A percentile compares a stretch with the other conserved stretches of the same genome.
phyloP scores from a whole-genome alignment of 2,329 filamentous ascomycete species.

The Cladorrhinum sp. region DNA sequence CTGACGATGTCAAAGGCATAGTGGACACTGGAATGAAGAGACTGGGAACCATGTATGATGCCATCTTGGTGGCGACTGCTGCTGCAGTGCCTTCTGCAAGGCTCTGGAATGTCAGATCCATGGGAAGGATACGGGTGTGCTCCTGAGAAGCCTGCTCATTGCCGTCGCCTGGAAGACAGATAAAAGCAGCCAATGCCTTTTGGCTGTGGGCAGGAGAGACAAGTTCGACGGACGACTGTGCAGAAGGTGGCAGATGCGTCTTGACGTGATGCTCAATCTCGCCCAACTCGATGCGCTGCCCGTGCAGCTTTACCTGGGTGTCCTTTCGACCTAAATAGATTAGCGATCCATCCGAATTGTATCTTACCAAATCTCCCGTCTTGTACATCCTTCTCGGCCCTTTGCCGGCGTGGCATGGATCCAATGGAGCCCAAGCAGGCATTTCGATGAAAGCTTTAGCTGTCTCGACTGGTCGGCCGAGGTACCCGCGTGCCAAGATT shows the following conservation, averaged over 20 bases:
- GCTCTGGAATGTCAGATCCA: slow-evolving; percentile 8
- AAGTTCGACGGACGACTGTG: slow-evolving; percentile 47
- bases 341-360: slow-evolving; percentile 35
- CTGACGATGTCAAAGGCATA: slow-evolving; percentile 28
- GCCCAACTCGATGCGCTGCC: slow-evolving; percentile 47
- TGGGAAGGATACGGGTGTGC: slow-evolving; percentile 27
- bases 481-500: slow-evolving; percentile 47
- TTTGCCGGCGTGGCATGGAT: slow-evolving; percentile 56
- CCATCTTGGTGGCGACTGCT: slow-evolving; percentile 30
- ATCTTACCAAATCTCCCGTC: slow-evolving; percentile 43
- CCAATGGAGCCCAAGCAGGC: slow-evolving; percentile 35
- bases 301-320: slow-evolving; percentile 54
- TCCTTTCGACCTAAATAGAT: slow-evolving; percentile 48
- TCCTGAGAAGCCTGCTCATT: slow-evolving; percentile 19
- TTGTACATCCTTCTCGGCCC: slow-evolving; percentile 47
- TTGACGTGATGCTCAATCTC: slow-evolving; percentile 34
- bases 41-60: slow-evolving; percentile 27
- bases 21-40: slow-evolving; percentile 27
- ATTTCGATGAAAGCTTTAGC: slow-evolving; percentile 43
- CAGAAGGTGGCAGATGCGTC: slow-evolving; percentile 37
- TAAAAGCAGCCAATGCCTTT: slow-evolving; percentile 22
- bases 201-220: slow-evolving; percentile 38
- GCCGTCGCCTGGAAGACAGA: slow-evolving; percentile 18
- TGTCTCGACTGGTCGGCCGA: slow-evolving; percentile 45
- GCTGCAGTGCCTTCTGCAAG: slow-evolving; percentile 12